Conservation (phyloP, 495 filamentous ascomycete genomes). For the Talaromyces nanjingensis region DNA sequence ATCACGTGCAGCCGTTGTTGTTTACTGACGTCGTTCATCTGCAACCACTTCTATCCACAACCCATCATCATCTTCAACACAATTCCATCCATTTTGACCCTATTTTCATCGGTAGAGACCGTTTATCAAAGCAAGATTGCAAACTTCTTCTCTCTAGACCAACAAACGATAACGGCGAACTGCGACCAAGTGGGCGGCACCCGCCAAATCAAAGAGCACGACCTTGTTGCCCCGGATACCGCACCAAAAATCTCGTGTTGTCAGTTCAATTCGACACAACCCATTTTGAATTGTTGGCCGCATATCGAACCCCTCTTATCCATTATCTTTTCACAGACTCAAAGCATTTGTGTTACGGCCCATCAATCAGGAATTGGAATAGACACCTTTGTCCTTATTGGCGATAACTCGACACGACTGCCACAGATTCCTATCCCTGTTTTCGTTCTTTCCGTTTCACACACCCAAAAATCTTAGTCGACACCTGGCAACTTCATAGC, state of each 20-base stretch:
- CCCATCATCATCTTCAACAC: neutral
- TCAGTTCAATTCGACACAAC: neutral
- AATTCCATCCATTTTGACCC: slow-evolving; percentile 4
- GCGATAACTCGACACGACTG: neutral
- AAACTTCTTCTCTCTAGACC: neutral
- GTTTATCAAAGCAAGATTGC: neutral
- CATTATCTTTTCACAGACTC: neutral
- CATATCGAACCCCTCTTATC: neutral
- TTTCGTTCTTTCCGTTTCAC: neutral
- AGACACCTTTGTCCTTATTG: neutral
- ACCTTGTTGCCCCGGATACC: slow-evolving; percentile 13
- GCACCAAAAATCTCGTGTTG: neutral
- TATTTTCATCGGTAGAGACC: neutral
- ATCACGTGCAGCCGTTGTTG: slow-evolving; percentile 5
- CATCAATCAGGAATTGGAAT: neutral
- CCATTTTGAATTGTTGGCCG: neutral
- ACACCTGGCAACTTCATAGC: slow-evolving; percentile 13
- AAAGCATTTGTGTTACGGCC: neutral
- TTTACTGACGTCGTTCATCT: slow-evolving; percentile 16
- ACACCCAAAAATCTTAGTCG: neutral
- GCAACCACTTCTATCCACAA: neutral
- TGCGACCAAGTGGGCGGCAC: neutral
- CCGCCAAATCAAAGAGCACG: neutral
- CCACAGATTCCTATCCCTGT: neutral
- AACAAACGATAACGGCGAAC: neutral